Conservation (phyloP, 2,329 filamentous ascomycete genomes). For the Blumeria hordei region DNA sequence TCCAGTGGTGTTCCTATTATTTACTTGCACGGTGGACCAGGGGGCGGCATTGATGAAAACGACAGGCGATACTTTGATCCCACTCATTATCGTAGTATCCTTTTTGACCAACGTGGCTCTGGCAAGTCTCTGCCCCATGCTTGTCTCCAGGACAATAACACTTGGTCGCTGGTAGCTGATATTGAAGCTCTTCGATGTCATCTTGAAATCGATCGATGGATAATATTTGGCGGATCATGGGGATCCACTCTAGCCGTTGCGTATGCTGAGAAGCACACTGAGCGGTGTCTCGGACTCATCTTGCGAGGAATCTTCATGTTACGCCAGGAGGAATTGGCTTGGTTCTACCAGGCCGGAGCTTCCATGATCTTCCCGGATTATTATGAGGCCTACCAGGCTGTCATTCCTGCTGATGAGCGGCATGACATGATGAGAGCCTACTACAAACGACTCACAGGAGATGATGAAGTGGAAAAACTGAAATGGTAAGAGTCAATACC, state of each 20-base stretch:
- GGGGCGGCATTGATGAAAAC: slow-evolving; percentile 15
- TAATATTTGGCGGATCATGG: slow-evolving; percentile 25
- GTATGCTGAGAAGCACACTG: slow-evolving; percentile 21
- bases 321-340: slow-evolving; percentile 17
- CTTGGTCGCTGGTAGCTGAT: slow-evolving; percentile 20
- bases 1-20: slow-evolving; percentile 15
- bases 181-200: slow-evolving; percentile 21
- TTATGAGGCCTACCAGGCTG: slow-evolving; percentile 17
- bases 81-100: slow-evolving; percentile 19
- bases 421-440: slow-evolving; percentile 17
- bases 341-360: slow-evolving; percentile 14
- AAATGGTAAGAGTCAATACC: slow-evolving; percentile 8
- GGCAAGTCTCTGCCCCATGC: slow-evolving; percentile 20
- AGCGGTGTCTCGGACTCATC: slow-evolving; percentile 17
- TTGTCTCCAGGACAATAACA: slow-evolving; percentile 21
- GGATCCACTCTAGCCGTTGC: slow-evolving; percentile 21
- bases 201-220: slow-evolving; percentile 20
- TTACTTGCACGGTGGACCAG: slow-evolving; percentile 22
- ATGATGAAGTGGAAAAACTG: slow-evolving; percentile 11
- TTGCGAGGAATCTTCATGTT: slow-evolving; percentile 20
- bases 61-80: slow-evolving; percentile 23
- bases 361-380: slow-evolving; percentile 18
- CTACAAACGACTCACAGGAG: slow-evolving; percentile 17
- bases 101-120: slow-evolving; percentile 23
- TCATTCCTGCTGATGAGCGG: slow-evolving; percentile 17